A percentile compares a stretch with the other conserved stretches of the same genome.
phyloP scores from a whole-genome alignment of 192 early-diverging fungal genomes.

The Umbelopsis vinacea region DNA sequence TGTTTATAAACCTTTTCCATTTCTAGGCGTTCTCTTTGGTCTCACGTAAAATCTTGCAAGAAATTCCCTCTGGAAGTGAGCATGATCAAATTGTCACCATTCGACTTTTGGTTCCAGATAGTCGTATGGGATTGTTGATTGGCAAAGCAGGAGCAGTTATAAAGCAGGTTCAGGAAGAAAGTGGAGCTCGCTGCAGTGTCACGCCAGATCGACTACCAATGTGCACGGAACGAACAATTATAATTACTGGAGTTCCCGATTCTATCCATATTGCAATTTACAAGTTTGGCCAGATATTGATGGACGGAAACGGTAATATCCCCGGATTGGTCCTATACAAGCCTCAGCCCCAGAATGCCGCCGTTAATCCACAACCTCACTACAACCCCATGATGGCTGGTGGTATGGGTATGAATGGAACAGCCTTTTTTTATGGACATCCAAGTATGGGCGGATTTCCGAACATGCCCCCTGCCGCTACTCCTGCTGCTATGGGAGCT shows the following conservation, averaged over 20 bases:
- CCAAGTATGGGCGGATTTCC: slow-evolving; percentile 26
- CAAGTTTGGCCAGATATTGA: slow-evolving; percentile 77
- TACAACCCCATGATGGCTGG: slow-evolving; percentile 4
- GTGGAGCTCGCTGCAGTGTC: slow-evolving; percentile 81
- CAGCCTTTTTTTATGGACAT: slow-evolving; percentile 26
- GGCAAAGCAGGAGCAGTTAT: slow-evolving; percentile 89
- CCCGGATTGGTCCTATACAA: slow-evolving; percentile 75
- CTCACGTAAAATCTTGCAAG: slow-evolving; percentile 72
- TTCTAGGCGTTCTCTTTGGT: slow-evolving; percentile 67
- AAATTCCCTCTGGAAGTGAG: slow-evolving; percentile 48
- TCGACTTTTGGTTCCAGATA: slow-evolving; percentile 85
- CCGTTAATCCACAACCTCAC: slow-evolving; percentile 4
- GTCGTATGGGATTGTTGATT: slow-evolving; percentile 88
- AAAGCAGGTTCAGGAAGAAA: slow-evolving; percentile 90
- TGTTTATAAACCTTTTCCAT: neutral
- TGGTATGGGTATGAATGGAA: slow-evolving; percentile 29
- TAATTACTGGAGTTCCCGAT: slow-evolving; percentile 80
- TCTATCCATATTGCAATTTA: slow-evolving; percentile 86
- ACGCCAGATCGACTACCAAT: slow-evolving; percentile 89
- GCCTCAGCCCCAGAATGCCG: slow-evolving; percentile 50
- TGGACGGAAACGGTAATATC: slow-evolving; percentile 71
- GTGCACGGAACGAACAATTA: slow-evolving; percentile 90
- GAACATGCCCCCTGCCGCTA: slow-evolving; percentile 9
- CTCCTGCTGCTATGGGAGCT: slow-evolving; percentile 2
- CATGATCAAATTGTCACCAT: slow-evolving; percentile 57